Evolutionary conservation across 169 alveolate genomes (phyloP), one percentile per base, ranked within the genome.

Genomic region (Cryptosporidium sp.): DNA sequence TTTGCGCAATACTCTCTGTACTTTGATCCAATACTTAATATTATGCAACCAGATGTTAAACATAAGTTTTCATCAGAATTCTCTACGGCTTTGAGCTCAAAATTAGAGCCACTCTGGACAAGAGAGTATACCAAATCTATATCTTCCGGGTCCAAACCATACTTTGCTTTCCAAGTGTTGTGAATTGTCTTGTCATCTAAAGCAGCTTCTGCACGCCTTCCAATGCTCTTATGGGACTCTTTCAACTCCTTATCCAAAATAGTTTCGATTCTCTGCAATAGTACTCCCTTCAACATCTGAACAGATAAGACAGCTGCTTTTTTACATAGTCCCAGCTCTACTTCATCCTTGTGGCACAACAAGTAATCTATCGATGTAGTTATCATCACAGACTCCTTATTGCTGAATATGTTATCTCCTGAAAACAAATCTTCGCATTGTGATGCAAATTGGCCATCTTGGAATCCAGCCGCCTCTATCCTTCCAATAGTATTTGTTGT

Each of bases 1-100:
- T 87, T 91, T 8, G 94, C 92, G 48, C 92, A 85, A 23, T 73
- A 84, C 35, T 92, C 94, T 50, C 92, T 92, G 52, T 92, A 86
- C 74, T 92, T 92, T 55, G 85, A 70, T 3, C 94, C 94, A 37
- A 86, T 50, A 45, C 92, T 84, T 23, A 86, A 59, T 52, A 92
- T 29, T 50, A 92, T 85, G 10, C 92, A 61, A 26, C 94, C 94
- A 12, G 87, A 91, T 3, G 89, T 70, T 69, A 84, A 80, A 16
- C 92, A 86, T 26, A 92, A 85, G 26, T 85, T 73, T 51, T 84
- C 93, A 45, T 10, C 37, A 1, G 94, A 69, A 50, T 91, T 91
- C 73, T 86, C 91, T 39, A 89, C 93, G 18, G 94, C 93, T 43
- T 89, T 70, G 23, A 92, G 75, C 26, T 92, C 94, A 43, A 86